Conservation (phyloP, 2,329 filamentous ascomycete species). For the Clathrospora elynae region DNA sequence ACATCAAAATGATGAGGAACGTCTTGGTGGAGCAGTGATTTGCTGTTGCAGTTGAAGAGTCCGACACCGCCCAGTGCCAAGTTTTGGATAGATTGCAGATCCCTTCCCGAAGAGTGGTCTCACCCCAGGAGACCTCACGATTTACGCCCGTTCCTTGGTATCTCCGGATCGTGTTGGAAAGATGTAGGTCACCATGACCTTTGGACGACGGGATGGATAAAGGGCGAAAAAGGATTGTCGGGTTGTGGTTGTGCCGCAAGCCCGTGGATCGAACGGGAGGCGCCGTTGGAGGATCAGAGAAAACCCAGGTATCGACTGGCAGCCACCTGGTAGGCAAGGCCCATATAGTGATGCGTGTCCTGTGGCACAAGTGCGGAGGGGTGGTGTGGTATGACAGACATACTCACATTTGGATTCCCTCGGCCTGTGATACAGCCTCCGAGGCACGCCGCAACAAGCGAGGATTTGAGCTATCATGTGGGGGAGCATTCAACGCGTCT, state of each 20-base stretch:
- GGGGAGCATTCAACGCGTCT: slow-evolving; percentile 34
- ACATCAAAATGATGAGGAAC: slow-evolving; percentile 2
- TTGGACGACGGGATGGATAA: too few relatives aligned
- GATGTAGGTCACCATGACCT: neutral
- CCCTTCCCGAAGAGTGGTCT: slow-evolving; percentile 21
- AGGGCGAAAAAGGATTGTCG: too few relatives aligned
- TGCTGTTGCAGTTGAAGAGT: slow-evolving; percentile 1
- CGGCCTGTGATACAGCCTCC: slow-evolving; percentile 37
- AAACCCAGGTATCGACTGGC: neutral
- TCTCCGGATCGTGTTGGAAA: slow-evolving; percentile 12
- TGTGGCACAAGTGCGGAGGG: slow-evolving; percentile 3
- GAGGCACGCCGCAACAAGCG: slow-evolving; percentile 43
- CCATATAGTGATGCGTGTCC: too few relatives aligned
- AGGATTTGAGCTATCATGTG: slow-evolving; percentile 30
- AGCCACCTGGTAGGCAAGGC: neutral
- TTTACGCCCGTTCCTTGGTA: slow-evolving; percentile 26
- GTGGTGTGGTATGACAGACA: slow-evolving; percentile 4
- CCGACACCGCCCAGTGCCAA: slow-evolving; percentile 6
- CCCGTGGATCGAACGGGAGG: neutral
- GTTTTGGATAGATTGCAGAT: slow-evolving; percentile 22
- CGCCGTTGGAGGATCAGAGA: neutral
- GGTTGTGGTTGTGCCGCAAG: neutral
- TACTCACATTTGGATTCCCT: slow-evolving; percentile 39
- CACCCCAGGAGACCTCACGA: slow-evolving; percentile 18
- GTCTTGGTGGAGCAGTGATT: slow-evolving; percentile 3